A percentile compares a stretch with the other conserved stretches of the same genome.
These are phyloP conservation scores for Leucoagaricus sp. DNA, from an alignment of 1,284 basidiomycete species.

Conservation along the genomic window DNA sequence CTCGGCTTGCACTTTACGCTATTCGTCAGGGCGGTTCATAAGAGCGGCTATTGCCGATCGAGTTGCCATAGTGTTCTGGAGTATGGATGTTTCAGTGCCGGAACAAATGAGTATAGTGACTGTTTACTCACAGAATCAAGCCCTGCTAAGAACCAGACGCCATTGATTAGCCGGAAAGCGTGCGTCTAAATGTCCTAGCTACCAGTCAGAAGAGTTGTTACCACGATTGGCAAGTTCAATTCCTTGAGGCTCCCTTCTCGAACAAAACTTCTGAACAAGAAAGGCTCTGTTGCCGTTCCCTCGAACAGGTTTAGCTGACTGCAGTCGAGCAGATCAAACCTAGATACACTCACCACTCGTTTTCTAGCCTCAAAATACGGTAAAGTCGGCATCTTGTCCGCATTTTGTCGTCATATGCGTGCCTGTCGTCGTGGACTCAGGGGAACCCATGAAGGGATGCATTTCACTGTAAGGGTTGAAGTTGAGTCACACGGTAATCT, in stretches of 20 bases:
- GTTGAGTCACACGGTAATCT: background rate
- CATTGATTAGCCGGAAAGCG: background rate
- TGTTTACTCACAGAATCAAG: background rate
- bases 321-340: background rate
- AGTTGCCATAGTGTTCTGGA: background rate
- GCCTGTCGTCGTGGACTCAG: background rate
- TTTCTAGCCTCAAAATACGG: background rate
- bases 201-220: background rate
- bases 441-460: background rate
- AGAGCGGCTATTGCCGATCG: background rate
- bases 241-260: background rate
- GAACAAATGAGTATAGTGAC: background rate
- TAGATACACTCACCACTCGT: background rate
- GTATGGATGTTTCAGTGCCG: background rate
- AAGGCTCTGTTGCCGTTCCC: background rate
- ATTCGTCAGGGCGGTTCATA: slow-evolving; percentile 21
- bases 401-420: background rate
- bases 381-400: background rate
- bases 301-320: background rate
- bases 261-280: background rate
- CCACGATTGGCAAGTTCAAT: background rate
- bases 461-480: background rate
- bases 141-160: background rate
- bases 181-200: background rate
- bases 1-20: slow-evolving; percentile 26